A percentile compares a stretch with the other conserved stretches of the same genome.
Conservation (phyloP, 257 asterid species). For the Leonotis leonurus region DNA sequence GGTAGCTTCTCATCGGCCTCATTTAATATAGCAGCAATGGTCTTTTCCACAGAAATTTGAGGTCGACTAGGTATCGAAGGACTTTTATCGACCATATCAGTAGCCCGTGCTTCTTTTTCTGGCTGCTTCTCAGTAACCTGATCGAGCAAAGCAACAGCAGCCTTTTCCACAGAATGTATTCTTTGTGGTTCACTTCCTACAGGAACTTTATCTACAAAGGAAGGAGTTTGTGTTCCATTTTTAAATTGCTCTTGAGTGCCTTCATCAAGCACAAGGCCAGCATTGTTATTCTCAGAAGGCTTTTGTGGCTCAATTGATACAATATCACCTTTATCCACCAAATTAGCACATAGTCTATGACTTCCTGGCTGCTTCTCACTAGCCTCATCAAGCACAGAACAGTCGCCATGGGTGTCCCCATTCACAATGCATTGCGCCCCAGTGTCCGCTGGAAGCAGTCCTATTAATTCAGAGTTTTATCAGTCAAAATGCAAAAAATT, state of each 20-base stretch:
- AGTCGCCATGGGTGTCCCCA: conserved; percentile 20
- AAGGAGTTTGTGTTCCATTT: not conserved
- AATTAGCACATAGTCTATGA: not conserved
- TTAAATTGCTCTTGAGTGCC: not conserved
- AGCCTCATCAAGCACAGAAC: not conserved
- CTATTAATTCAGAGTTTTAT: conserved; percentile 20
- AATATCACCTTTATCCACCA: not conserved
- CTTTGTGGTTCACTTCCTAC: conserved; percentile 21
- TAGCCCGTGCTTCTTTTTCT: not conserved
- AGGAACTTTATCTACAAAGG: not conserved
- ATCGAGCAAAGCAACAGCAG: conserved; percentile 13
- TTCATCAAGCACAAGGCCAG: conserved; percentile 1
- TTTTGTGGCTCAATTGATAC: not conserved
- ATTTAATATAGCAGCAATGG: conserved; percentile 1
- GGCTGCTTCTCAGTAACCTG: not conserved
- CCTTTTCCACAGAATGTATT: conserved; percentile 47
- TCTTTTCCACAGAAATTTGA: conserved; percentile 29
- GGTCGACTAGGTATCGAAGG: not conserved
- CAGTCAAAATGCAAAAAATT: not conserved
- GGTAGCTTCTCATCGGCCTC: conserved; percentile 10
- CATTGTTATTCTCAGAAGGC: conserved; percentile 42
- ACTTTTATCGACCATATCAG: not conserved
- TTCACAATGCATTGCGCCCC: conserved; percentile 23
- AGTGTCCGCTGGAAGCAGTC: conserved; percentile 21
- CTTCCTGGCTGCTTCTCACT: conserved; percentile 5